These are phyloP conservation scores for Neopestalotiopsis sp. DNA, from an alignment of 2,329 filamentous ascomycete genomes.

Conservation along the genomic window DNA sequence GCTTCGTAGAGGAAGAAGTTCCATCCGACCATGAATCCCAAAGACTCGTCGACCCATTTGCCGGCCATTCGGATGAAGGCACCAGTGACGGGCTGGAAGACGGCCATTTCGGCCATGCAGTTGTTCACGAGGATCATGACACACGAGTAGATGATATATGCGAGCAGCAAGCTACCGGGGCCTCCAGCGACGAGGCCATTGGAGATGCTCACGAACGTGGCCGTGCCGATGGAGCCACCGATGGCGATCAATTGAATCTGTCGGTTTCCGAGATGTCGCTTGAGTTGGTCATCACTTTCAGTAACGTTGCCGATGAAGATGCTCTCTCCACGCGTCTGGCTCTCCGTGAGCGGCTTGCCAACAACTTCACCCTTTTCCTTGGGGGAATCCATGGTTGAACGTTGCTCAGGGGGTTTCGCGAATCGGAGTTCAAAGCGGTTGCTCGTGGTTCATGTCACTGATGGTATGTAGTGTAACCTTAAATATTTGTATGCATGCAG, in stretches of 20 bases:
- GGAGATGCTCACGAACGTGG: conserved; percentile 64
- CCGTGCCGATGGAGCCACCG: conserved; percentile 59
- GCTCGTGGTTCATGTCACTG: background rate
- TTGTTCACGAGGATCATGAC: conserved; percentile 69
- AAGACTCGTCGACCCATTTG: conserved; percentile 68
- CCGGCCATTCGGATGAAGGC: conserved; percentile 70
- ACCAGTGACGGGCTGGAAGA: conserved; percentile 66
- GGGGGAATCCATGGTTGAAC: background rate
- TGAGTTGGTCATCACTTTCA: conserved; percentile 9
- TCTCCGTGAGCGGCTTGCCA: background rate
- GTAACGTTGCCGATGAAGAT: background rate
- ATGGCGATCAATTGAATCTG: conserved; percentile 62
- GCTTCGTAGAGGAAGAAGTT: conserved; percentile 51
- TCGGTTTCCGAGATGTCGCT: conserved; percentile 14
- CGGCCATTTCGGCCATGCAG: conserved; percentile 68
- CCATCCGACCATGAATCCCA: conserved; percentile 60
- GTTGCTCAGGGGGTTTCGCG: background rate
- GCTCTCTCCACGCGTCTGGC: conserved; percentile 1
- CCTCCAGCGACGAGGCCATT: conserved; percentile 52
- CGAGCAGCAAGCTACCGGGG: conserved; percentile 58
- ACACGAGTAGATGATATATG: conserved; percentile 58
- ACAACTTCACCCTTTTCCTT: background rate
- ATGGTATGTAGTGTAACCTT: background rate
- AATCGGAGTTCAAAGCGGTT: background rate
- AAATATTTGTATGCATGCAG: background rate